Base-by-base conservation (phyloP, 1,139 yeast species). In the Yamadazyma epiphylla region DNA sequence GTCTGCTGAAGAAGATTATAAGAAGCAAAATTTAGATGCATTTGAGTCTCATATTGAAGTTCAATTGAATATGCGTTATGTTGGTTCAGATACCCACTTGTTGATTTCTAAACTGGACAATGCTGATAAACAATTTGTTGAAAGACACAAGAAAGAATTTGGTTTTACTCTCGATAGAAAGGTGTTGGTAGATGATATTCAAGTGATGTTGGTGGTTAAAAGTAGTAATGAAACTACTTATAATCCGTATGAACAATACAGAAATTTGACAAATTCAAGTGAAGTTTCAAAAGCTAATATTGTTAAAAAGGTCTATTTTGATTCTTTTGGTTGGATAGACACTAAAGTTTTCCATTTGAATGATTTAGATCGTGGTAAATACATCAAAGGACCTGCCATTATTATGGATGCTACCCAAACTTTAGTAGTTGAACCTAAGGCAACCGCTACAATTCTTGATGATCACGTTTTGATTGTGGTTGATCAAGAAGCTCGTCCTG, bases 401-500 rank as follows among this genome's bases (percentile, higher is more conserved):
- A 70, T 88, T 35, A 80, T 88, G 13, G 96, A 88, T 56, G 77
- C 77, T 27, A 87, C 95, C 0, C 96, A 87, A 53, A 87, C 96
- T 0, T 78, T 87, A 39, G 70, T 88, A 12, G 71, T 88, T 15
- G 85, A 87, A 14, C 94, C 94, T 1, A 58, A 65, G 30, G 70
- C 85, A 1, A 50, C 57, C 10, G 95, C 94, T 1, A 62, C 69
- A 0, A 64, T 84, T 13, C 61, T 83, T 28, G 55, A 72, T 4
- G 64, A 77, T 19, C 60, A 56, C 35, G 70, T 86, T 13, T 58
- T 77, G 25, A 61, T 64, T 29, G 39, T 39, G 20, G 60, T 60
- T 2, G 63, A 52, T 17, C 57, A 54, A 24, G 56, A 52, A 27
- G 42, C 35, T 5, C 49, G 44, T 23, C 51, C 56, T 1, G 39